Conservation (phyloP, 1,284 basidiomycete species). For the Melampsora larici-populina region DNA sequence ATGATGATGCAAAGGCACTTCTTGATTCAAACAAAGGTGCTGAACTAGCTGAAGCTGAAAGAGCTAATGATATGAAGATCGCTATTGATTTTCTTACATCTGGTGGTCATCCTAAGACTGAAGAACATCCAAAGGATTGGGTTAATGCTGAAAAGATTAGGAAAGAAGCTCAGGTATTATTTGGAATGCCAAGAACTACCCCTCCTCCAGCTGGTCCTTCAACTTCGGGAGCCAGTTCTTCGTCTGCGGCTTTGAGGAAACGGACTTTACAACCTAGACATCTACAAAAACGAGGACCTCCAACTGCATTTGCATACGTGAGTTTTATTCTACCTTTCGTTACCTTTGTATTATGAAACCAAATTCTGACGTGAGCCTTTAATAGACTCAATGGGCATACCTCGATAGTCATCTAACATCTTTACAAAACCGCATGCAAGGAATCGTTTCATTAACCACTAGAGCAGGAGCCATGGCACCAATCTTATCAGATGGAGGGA, state of each 20-base stretch:
- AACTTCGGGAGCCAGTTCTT: neutral
- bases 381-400: constrained; percentile 38
- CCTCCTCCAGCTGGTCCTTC: neutral
- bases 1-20: neutral
- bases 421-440: constrained; percentile 38
- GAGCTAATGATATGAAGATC: constrained; percentile 4
- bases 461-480: constrained; percentile 22
- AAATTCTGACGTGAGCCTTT: neutral
- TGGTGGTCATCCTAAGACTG: neutral
- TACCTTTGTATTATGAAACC: neutral
- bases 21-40: neutral
- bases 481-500: constrained; percentile 24
- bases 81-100: neutral
- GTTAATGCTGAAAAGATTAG: neutral
- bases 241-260: constrained; percentile 10
- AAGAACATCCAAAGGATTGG: neutral
- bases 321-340: neutral
- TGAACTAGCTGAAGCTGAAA: constrained; percentile 3
- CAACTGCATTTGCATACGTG: constrained; percentile 22
- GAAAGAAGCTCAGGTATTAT: too few species aligned
- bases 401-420: constrained; percentile 32
- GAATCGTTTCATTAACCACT: constrained; percentile 5
- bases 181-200: neutral
- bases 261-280: constrained; percentile 9
- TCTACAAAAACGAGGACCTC: constrained; percentile 19